Evolutionary conservation across 2,329 filamentous ascomycete species (phyloP).

Genomic region (Celoporthe dispersa): DNA sequence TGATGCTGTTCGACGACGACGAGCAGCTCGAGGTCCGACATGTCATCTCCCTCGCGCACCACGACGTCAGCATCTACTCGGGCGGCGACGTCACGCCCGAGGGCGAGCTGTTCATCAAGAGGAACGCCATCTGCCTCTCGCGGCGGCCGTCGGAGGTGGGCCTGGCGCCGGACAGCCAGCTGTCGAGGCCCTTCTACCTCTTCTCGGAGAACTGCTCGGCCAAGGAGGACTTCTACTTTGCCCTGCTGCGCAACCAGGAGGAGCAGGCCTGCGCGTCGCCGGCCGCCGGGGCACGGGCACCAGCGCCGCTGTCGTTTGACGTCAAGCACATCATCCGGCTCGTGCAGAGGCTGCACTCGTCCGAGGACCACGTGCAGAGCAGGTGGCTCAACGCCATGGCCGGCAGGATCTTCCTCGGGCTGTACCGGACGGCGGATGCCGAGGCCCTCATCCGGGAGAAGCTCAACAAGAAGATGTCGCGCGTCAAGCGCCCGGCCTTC

Average conservation of each 20-base stretch:
- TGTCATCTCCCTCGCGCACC: constrained; percentile 89
- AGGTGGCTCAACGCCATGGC: constrained; percentile 93
- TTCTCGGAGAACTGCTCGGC: constrained; percentile 96
- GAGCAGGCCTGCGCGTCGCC: constrained; percentile 67
- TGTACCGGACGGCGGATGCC: constrained; percentile 84
- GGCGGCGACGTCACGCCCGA: constrained; percentile 80
- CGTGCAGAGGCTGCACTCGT: constrained; percentile 88
- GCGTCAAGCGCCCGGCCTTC: constrained; percentile 90
- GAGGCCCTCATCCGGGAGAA: constrained; percentile 81
- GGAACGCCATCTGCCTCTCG: constrained; percentile 84
- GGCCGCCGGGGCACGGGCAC: constrained; percentile 61
- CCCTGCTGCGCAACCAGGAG: constrained; percentile 83
- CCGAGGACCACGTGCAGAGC: constrained; percentile 87
- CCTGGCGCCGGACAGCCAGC: constrained; percentile 56
- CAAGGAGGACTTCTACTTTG: constrained; percentile 98
- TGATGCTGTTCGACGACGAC: constrained; percentile 97
- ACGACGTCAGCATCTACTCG: constrained; percentile 82
- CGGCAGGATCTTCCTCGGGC: constrained; percentile 82
- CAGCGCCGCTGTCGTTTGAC: constrained; percentile 76
- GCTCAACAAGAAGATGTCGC: constrained; percentile 93
- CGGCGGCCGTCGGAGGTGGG: constrained; percentile 63
- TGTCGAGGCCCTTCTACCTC: constrained; percentile 85
- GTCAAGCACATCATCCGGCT: constrained; percentile 85
- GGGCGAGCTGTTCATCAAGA: constrained; percentile 93
- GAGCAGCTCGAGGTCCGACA: constrained; percentile 95